Base-by-base conservation (phyloP, 257 asterid genomes). In the Knoxia roxburghii region DNA sequence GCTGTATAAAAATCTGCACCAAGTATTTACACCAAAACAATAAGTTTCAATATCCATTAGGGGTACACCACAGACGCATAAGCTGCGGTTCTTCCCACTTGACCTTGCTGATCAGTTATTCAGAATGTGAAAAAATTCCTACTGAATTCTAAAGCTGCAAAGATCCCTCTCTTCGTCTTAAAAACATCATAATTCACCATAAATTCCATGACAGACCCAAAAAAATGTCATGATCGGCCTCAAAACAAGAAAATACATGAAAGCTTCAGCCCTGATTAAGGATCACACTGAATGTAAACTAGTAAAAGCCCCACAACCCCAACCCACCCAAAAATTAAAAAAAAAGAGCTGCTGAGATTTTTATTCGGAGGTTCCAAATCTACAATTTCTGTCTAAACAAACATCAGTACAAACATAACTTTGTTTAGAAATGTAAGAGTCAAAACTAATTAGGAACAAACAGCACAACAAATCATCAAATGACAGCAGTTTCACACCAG, bases 1-100 rank as follows among this genome's bases (percentile, higher is more conserved):
- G 97, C 97, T 64, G 97, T 86, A 77, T 94, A 94, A 84, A 94
- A 94, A 83, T 94, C 99, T 94, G 86, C 71, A 78, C 58, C 56
- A 65, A 65, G 75, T 54, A 76, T 26, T 37, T 11, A 53, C 29
- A 53, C 52, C 73, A 69, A 63, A 68, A 73, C 64, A 76, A 56
- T 70, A 74, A 60, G n/a, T 61, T 64, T 48, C 65, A 43, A 55
- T 60, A 37, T n/a, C 32, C 20, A 24, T 55, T 48, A 64, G 33
- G 57, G 55, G 59, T 26, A 46, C 13, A 73, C 35, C 59, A 26
- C n/a, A 68, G n/a, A 5, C 8, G 7, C 14, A 10, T 1, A 24
- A 45, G 39, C 54, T 6, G 30, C 1, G 11, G 15, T 41, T n/a
- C 33, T 15, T 26, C 49, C 53, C 24, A 43, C 53, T 64, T 23